Conservation (phyloP, 495 filamentous ascomycete species). For the Trypethelium eluteriae region DNA sequence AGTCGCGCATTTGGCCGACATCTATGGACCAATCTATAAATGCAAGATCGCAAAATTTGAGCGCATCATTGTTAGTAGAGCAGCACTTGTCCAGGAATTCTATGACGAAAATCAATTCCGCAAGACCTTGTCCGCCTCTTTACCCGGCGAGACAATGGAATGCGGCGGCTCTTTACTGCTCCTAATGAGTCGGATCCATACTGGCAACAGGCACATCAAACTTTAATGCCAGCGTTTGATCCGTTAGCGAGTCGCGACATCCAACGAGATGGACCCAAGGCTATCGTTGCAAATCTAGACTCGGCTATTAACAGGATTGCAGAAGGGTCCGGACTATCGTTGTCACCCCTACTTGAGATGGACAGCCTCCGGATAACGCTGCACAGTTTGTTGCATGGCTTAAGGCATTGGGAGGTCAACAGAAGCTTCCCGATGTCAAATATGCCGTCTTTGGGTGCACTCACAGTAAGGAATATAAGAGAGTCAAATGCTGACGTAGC, state of each 20-base stretch:
- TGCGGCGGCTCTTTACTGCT: constrained; percentile 66
- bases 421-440: constrained; percentile 27
- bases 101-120: constrained; percentile 61
- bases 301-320: constrained; percentile 55
- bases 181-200: constrained; percentile 42
- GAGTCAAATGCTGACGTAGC: background rate
- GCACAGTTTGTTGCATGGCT: constrained; percentile 62
- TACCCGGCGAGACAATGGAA: constrained; percentile 48
- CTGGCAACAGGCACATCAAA: constrained; percentile 65
- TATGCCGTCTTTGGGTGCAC: constrained; percentile 58
- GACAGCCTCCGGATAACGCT: constrained; percentile 68
- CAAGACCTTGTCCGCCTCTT: constrained; percentile 47
- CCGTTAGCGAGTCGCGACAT: constrained; percentile 61
- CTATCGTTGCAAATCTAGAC: constrained; percentile 52
- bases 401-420: constrained; percentile 42
- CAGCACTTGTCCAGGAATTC: constrained; percentile 46
- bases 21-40: constrained; percentile 29
- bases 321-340: constrained; percentile 55
- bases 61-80: constrained; percentile 15
- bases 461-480: constrained; percentile 25
- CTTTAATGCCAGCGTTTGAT: constrained; percentile 62
- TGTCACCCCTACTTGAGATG: constrained; percentile 66
- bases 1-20: constrained; percentile 25
- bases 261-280: constrained; percentile 48
- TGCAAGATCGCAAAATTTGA: constrained; percentile 14